Evolutionary conservation across 164 flowering plant genomes (phyloP).

Genomic region (Amborella trichopoda): DNA sequence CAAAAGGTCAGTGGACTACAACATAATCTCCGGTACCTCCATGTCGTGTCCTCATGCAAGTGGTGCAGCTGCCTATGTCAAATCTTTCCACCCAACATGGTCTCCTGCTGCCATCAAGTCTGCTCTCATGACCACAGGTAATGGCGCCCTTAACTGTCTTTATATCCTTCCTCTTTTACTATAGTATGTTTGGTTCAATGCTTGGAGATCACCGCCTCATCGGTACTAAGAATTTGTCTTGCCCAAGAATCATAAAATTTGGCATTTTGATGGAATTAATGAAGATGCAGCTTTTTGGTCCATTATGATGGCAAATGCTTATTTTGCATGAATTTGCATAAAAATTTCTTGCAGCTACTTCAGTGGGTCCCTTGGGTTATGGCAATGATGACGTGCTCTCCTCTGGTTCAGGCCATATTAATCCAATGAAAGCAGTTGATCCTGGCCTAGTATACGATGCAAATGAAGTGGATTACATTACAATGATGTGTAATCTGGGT

Average conservation of each 20-base stretch:
- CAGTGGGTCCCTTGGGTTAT: conserved; percentile 36
- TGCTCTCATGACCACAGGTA: conserved; percentile 80
- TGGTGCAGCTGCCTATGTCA: conserved; percentile 57
- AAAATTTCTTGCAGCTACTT: too few relatives aligned
- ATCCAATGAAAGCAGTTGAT: conserved; percentile 38
- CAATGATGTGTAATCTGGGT: conserved; percentile 59
- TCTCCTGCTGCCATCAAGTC: conserved; percentile 73
- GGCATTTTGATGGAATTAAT: too few relatives aligned
- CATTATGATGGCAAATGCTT: too few relatives aligned
- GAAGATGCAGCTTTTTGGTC: too few relatives aligned
- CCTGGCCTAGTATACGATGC: conserved; percentile 76
- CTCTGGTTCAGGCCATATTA: conserved; percentile 69
- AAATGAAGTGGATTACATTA: conserved; percentile 36
- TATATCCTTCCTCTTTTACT: too few relatives aligned
- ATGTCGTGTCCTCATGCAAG: conserved; percentile 70
- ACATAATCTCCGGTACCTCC: conserved; percentile 51
- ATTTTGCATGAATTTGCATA: too few relatives aligned
- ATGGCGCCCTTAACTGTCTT: too few relatives aligned
- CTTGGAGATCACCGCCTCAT: too few relatives aligned
- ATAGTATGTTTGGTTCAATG: too few relatives aligned
- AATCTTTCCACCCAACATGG: conserved; percentile 63
- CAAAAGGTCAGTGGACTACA: conserved; percentile 1
- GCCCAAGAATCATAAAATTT: too few relatives aligned
- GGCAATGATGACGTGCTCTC: conserved; percentile 50
- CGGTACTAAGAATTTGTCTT: too few relatives aligned